These are phyloP conservation scores for Penicillium bovifimosum DNA, from an alignment of 495 filamentous ascomycete genomes.

Conservation along the genomic window DNA sequence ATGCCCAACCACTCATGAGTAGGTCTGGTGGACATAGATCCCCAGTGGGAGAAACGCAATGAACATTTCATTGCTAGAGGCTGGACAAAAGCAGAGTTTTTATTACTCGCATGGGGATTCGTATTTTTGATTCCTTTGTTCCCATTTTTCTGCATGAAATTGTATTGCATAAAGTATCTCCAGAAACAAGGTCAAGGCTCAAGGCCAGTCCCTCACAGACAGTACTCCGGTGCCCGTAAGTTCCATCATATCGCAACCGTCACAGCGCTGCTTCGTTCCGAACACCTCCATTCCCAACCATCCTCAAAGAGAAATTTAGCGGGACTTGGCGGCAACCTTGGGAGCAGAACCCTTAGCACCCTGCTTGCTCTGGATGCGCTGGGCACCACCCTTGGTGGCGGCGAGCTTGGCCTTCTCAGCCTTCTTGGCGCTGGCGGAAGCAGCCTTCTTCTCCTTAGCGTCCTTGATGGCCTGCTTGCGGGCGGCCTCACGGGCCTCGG, in stretches of 20 bases:
- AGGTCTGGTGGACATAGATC: not conserved
- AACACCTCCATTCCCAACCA: constrained; percentile 24
- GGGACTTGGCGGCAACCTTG: constrained; percentile 83
- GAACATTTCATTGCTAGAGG: not conserved
- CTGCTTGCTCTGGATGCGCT: constrained; percentile 89
- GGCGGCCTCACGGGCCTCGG: constrained; percentile 90
- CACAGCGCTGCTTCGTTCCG: constrained; percentile 13
- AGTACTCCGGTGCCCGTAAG: constrained; percentile 21
- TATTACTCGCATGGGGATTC: constrained; percentile 15
- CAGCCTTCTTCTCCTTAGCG: constrained; percentile 94
- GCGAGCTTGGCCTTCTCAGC: constrained; percentile 97
- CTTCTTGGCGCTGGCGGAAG: constrained; percentile 87
- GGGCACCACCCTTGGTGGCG: constrained; percentile 64
- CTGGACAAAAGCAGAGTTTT: constrained; percentile 2
- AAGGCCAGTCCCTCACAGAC: constrained; percentile 23
- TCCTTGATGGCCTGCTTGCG: constrained; percentile 88
- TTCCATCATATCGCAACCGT: constrained; percentile 33
- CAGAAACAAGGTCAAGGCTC: constrained; percentile 29
- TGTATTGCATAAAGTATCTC: constrained; percentile 27
- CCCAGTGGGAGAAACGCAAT: not conserved
- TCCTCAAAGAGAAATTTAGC: constrained; percentile 54
- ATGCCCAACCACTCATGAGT: not conserved
- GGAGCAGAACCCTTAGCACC: constrained; percentile 82
- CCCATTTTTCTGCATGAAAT: constrained; percentile 25
- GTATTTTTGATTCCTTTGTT: constrained; percentile 25